Conservation (phyloP, 192 early-diverging fungal species). For the Gryganskiella cystojenkinii region DNA sequence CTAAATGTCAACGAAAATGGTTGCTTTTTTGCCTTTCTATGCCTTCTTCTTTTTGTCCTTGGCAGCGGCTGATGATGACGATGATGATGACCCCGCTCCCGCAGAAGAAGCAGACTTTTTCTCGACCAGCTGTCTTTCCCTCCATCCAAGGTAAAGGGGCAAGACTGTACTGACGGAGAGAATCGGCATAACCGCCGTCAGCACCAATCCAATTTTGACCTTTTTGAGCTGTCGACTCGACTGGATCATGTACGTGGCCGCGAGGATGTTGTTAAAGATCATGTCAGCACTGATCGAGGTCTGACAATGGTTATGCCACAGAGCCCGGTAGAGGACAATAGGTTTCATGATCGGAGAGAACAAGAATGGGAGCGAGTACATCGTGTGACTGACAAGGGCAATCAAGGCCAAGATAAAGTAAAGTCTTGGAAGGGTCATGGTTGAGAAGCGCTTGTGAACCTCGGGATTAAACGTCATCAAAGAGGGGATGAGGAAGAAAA, state of each 20-base stretch:
- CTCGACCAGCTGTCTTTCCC: slow-evolving; percentile 33
- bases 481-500: slow-evolving; percentile 35
- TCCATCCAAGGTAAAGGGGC: slow-evolving; percentile 41
- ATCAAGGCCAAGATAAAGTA: slow-evolving; percentile 39
- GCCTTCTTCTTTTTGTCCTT: slow-evolving; percentile 18
- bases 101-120: too few species aligned
- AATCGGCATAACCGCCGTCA: slow-evolving; percentile 25
- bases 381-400: slow-evolving; percentile 23
- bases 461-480: slow-evolving; percentile 39
- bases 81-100: too few species aligned
- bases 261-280: slow-evolving; percentile 40
- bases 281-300: slow-evolving; percentile 50
- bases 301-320: slow-evolving; percentile 49
- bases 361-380: slow-evolving; percentile 36
- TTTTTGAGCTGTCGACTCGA: slow-evolving; percentile 42
- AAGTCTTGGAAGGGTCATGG: slow-evolving; percentile 21
- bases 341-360: slow-evolving; percentile 47
- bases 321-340: slow-evolving; percentile 19
- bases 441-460: slow-evolving; percentile 12
- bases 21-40: too few species aligned
- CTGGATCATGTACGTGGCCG: slow-evolving; percentile 35
- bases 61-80: too few species aligned
- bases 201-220: slow-evolving; percentile 5
- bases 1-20: not conserved
- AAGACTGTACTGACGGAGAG: slow-evolving; percentile 45